phyloP scores from a whole-genome alignment of 805 yeast genomes.

The Candida boleticola region DNA sequence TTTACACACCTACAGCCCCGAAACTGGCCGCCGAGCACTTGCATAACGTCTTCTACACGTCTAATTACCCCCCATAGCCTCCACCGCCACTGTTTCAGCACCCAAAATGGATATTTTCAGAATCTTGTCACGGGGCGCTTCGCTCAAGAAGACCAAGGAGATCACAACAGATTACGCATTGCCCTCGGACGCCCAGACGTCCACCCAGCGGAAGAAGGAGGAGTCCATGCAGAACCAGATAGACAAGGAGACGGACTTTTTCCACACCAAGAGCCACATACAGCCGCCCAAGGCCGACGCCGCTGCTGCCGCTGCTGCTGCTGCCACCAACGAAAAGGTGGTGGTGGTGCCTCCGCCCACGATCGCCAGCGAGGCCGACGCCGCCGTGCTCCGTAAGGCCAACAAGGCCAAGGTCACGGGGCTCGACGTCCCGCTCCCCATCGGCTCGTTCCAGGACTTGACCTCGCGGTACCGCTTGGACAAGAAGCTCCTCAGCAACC shows the following conservation, averaged over 20 bases:
- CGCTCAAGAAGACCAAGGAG: constrained; percentile 57
- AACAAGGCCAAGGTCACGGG: constrained; percentile 75
- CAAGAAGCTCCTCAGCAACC: constrained; percentile 54
- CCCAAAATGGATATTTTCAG: constrained; percentile 93
- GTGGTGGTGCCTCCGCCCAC: constrained; percentile 38
- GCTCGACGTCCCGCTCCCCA: constrained; percentile 83
- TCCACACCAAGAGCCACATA: constrained; percentile 52
- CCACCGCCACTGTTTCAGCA: too few species aligned
- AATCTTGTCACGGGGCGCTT: constrained; percentile 83
- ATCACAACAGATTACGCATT: constrained; percentile 42
- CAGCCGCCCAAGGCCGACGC: constrained; percentile 11
- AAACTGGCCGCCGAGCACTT: too few species aligned
- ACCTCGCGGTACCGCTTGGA: constrained; percentile 65
- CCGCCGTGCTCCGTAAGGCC: constrained; percentile 55
- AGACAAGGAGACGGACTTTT: constrained; percentile 79
- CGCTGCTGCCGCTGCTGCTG: constrained; percentile 18
- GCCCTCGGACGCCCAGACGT: constrained; percentile 21
- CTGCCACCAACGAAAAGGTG: constrained; percentile 21
- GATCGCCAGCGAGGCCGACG: constrained; percentile 57
- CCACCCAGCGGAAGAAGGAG: constrained; percentile 30
- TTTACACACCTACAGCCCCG: too few species aligned
- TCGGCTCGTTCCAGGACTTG: constrained; percentile 85
- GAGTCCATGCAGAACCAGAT: constrained; percentile 47
- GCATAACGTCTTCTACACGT: too few species aligned
- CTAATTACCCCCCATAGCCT: too few species aligned